Percentiles rank a stretch among this genome's conserved stretches.
phyloP scores from a whole-genome alignment of 139 green algal genomes.

The Volvox africanus region DNA sequence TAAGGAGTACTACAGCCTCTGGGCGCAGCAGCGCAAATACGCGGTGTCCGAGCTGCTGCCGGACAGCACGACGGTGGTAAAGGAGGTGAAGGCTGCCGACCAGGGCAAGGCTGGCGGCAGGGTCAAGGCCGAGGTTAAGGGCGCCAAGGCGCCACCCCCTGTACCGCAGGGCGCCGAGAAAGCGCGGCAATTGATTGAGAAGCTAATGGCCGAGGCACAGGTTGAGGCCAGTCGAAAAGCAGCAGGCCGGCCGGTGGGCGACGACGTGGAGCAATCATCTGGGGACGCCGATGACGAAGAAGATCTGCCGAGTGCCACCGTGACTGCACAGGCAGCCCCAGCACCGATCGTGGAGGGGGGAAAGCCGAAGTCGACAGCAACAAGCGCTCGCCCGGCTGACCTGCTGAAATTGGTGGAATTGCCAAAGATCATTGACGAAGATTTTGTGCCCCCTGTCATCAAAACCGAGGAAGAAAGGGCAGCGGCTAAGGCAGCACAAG shows the following conservation, averaged over 20 bases:
- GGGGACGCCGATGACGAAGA: conserved; percentile 43
- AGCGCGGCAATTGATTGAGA: conserved; percentile 65
- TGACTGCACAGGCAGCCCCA: background rate
- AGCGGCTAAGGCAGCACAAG: conserved; percentile 22
- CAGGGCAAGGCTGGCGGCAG: conserved; percentile 15
- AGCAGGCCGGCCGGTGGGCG: background rate
- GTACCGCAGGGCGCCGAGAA: conserved; percentile 62
- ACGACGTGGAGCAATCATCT: conserved; percentile 16
- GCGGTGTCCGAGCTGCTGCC: conserved; percentile 70
- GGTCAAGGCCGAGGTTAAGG: conserved; percentile 2
- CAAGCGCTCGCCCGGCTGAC: conserved; percentile 17
- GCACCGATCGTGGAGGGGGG: background rate
- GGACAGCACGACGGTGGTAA: background rate
- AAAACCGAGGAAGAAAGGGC: background rate
- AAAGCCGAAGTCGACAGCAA: background rate
- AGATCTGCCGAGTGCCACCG: background rate
- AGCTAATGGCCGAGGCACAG: conserved; percentile 55
- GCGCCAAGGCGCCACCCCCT: conserved; percentile 12
- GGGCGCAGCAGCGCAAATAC: conserved; percentile 65
- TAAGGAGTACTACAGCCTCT: conserved; percentile 64
- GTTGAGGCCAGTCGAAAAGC: conserved; percentile 34
- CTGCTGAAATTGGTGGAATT: conserved; percentile 56
- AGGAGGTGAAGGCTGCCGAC: background rate
- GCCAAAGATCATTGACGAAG: conserved; percentile 53
- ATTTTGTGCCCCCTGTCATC: conserved; percentile 53